phyloP scores from a whole-genome alignment of 805 yeast genomes.

The Ogataea pilisensis region DNA sequence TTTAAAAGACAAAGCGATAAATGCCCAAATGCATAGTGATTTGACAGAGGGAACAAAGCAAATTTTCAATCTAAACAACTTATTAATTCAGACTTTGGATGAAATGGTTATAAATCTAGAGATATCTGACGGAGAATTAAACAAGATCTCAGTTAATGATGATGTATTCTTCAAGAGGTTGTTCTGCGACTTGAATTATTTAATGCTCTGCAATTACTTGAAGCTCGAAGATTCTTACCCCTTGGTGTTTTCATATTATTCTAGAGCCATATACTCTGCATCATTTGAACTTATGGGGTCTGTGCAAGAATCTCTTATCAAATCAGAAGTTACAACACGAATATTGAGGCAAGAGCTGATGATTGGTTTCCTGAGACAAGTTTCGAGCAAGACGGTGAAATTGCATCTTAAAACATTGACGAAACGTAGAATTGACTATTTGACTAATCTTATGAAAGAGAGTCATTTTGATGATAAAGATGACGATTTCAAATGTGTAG shows the following conservation, averaged over 20 bases:
- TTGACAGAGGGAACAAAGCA: conserved; percentile 8
- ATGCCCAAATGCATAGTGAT: conserved; percentile 15
- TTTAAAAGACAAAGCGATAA: conserved; percentile 10
- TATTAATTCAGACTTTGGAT: conserved; percentile 7
- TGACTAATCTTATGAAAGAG: not conserved
- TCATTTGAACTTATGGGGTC: conserved; percentile 14
- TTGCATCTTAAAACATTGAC: conserved; percentile 7
- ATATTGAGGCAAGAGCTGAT: conserved; percentile 19
- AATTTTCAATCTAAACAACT: conserved; percentile 8
- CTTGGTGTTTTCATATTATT: conserved; percentile 25
- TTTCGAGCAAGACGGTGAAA: conserved; percentile 9
- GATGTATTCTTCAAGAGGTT: conserved; percentile 3
- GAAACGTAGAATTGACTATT: conserved; percentile 2
- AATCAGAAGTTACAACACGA: conserved; percentile 12
- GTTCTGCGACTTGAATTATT: conserved; percentile 24
- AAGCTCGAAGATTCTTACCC: conserved; percentile 26
- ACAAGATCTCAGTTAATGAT: not conserved
- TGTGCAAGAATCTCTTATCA: conserved; percentile 16
- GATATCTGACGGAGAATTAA: conserved; percentile 5
- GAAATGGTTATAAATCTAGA: conserved; percentile 6
- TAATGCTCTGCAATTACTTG: conserved; percentile 21
- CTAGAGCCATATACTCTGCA: conserved; percentile 16
- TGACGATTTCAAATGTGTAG: conserved; percentile 1
- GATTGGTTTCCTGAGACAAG: conserved; percentile 24
- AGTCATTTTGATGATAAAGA: too few relatives aligned